Evolutionary conservation across 768 basidiomycete species (phyloP), one percentile per base, ranked within the genome.

Genomic region (Sistotremastrum suecicum): DNA sequence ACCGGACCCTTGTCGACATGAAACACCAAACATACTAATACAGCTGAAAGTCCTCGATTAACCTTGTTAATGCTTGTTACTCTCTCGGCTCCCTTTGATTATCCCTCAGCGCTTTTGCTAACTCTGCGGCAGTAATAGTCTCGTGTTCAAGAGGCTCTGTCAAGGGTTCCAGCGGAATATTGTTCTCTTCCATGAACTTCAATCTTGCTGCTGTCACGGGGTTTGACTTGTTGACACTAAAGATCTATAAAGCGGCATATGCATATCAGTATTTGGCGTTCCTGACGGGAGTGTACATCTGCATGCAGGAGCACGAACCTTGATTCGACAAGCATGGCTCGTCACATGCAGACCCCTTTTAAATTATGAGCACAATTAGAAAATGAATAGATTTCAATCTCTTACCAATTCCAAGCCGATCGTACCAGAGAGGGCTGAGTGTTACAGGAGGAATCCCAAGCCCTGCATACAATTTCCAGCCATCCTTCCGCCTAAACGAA

Each of bases 371-470:
- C 6, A 34, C 42, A 42, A 38, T 12, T 35, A 9, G 30, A 9
- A 39, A 38, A 34, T 6, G 30, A 33, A 39, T 36, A 11, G 35
- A 30, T n/a, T 43, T 3, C 7, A 5, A 45, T 12, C 30, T 5
- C 12, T 40, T 43, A n/a, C 10, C 9, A 41, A 10, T 74, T 74
- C 72, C 71, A 73, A 3, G 72, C 66, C 5, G 71, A 73, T 39
- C 72, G 68, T 10, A 74, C 68, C 47, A 66, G 70, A 8, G 73
- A 74, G 11, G 73, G 73, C 54, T 75, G 68, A 3, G 72, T 75
- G 51, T 76, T 75, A 58, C 70, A 70, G 5, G 71, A 70, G n/a
- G 70, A 71, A 50, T 75, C 73, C 73, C 74, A 76, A 0, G 69
- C 68, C 42, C 73, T 68, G 20, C 70, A 71, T 46, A 69, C 70